Evolutionary conservation across 1,284 basidiomycete species (phyloP), one percentile per base, ranked within the genome.

Genomic region (Sporisorium graminicola): DNA sequence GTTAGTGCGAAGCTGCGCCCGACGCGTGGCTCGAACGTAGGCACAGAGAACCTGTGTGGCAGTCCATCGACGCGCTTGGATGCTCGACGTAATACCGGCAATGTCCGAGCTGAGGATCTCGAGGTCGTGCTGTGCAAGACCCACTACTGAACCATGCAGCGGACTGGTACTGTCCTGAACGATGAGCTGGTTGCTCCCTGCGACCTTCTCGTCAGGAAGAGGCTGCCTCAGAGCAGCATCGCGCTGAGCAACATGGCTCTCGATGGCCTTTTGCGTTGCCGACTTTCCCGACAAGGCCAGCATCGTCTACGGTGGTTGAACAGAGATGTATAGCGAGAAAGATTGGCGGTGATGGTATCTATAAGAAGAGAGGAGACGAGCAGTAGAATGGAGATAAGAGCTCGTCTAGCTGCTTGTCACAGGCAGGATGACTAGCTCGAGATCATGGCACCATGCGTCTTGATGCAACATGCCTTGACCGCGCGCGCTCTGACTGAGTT

Each of bases 21-120:
- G 85, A 1, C 87, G 88, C 0, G 93, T 90, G 7, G 90, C 89
- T 1, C 89, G 87, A 66, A 94, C 91, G 86, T 90, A 94, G 29
- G 92, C 92, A 58, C 91, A 89, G 10, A 94, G 85, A 10, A 94
- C 91, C 52, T 89, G 87, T 1, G 88, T 88, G 9, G 93, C 90
- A 0, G 91, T 93, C 92, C 93, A 94, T 14, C 74, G 69, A 16
- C 62, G 20, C 1, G 55, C 51, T 49, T 75, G 35, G 60, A 83
- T 82, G 35, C 75, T 69, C 6, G 69, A 58, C 7, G 77, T 77
- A 55, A 85, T 77, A 8, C 56, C 63, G 16, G 49, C 58, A 31
- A 82, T 71, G 63, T 81, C 75, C 1, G 74, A 60, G 2, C 61
- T 59, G 37, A 85, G 67, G 47, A 85, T 82, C 13, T 78, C 77